Base-by-base conservation (phyloP, 164 flowering plant species). In the Macadamia integrifolia region DNA sequence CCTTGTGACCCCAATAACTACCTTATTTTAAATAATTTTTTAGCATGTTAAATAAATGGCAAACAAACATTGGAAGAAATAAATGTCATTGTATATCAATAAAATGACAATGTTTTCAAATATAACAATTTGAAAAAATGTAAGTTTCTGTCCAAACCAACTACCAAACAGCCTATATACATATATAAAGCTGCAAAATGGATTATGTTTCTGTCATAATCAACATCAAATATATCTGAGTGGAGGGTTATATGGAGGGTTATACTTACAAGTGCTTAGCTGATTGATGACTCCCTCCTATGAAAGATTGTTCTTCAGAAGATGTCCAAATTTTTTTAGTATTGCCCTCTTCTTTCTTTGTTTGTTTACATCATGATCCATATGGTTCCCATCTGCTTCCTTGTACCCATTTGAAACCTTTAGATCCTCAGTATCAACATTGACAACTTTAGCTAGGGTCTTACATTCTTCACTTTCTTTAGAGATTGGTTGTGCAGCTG, bases 271-370 rank as follows among this genome's bases (percentile, higher is more conserved):
- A 32, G 48, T 50, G 11, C 71, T 73, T 65, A 59, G 55, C 71
- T 67, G 59, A 68, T 35, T 12, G 68, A 68, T 32, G 72, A 44
- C 15, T 73, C 72, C 52, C 46, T 67, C 66, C 46, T 35, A 58
- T 32, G 35, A 66, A 60, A 67, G 69, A 68, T 75, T 53, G 62
- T 86, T 83, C 69, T 71, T 79, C 40, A 91, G 28, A 42, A 93
- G 75, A 48, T 84, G 84, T 31, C 92, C 88, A 49, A 93, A 86
- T 72, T 84, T 82, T 13, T 79, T 49, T 1, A 88, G 66, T 80
- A 90, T 62, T 6, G 90, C 85, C 62, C 55, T 89, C 80, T 78
- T 87, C 75, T 80, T 88, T 43, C 80, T 81, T 7, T 77, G 78
- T 6, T 79, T 73, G 71, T 49, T 74, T 55, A 76, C 78, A 1